Conservation (phyloP, 73 alveolate species). For the Symbiodinium pilosum region DNA sequence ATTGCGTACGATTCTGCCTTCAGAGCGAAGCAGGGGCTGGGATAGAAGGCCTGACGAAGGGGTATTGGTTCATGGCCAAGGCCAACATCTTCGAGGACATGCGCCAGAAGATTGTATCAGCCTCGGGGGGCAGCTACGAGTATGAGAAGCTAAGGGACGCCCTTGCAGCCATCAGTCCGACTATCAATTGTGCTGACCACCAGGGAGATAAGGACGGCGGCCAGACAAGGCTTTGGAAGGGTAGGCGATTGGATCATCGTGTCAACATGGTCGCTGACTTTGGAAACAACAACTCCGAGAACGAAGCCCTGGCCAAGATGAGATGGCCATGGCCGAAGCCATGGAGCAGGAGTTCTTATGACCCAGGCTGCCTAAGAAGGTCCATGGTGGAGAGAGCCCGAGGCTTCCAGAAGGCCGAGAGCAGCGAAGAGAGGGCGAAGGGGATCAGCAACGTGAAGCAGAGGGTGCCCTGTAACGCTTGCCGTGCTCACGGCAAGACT, state of each 20-base stretch:
- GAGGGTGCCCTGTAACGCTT: too few species aligned
- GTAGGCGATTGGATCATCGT: too few species aligned
- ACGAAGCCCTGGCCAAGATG: too few species aligned
- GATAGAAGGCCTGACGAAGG: not conserved
- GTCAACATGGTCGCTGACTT: too few species aligned
- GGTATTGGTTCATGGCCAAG: conserved; percentile 1
- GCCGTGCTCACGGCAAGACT: too few species aligned
- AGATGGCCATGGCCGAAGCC: not conserved
- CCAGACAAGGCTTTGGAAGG: too few species aligned
- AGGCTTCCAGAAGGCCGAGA: too few species aligned
- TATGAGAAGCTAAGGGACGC: not conserved
- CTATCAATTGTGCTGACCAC: not conserved
- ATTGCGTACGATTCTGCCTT: conserved; percentile 3
- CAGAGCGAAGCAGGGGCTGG: not conserved
- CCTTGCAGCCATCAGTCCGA: conserved; percentile 17
- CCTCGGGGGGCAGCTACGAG: conserved; percentile 11
- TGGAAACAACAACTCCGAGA: too few species aligned
- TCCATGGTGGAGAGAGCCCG: not conserved
- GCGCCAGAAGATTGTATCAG: not conserved
- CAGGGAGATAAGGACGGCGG: not conserved
- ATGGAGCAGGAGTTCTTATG: not conserved
- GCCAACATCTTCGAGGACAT: not conserved
- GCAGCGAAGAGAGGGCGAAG: too few species aligned
- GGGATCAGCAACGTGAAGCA: too few species aligned
- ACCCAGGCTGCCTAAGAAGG: conserved; percentile 13